Base-by-base conservation (phyloP, 257 asterid genomes). In the Penstemon eatonii region DNA sequence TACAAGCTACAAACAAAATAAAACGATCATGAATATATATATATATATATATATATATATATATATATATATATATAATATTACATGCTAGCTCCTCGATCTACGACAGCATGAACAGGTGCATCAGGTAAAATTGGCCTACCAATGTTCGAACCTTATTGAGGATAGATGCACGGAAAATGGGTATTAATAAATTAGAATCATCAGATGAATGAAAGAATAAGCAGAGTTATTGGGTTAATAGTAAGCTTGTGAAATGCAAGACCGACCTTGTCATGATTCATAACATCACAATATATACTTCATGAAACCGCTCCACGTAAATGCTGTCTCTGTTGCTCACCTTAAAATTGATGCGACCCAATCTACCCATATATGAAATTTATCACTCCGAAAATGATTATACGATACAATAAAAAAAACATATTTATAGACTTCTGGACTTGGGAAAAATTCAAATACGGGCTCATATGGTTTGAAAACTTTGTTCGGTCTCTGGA, bases 31-130 rank as follows among this genome's bases (percentile, higher is more conserved):
- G 46, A 66, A n/a, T n/a, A n/a, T n/a, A n/a, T n/a, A n/a, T n/a
- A n/a, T n/a, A n/a, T n/a, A n/a, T n/a, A n/a, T n/a, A n/a, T n/a
- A n/a, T n/a, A n/a, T n/a, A n/a, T n/a, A n/a, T 15, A 15, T 15
- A 15, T 15, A 15, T 15, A 15, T 15, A 15, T 15, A 15, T 15
- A 15, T 15, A 15, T 15, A 33, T 12, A 33, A 58, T 81, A 97
- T 82, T 88, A 90, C 97, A 71, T 90, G 99, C 82, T 15, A 15
- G 18, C 18, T 93, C 97, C 87, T 93, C 18, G 18, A 15, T 15
- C 99, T 5, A 93, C 99, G 68, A 90, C 95, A 76, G 96, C 96
- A 80, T 90, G 95, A 76, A 90, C 99, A 7, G 95, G n/a, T n/a
- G n/a, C n/a, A n/a, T n/a, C n/a, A n/a, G n/a, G 97, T 88, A 90